These are phyloP conservation scores for Sugiyamaella floridensis DNA, from an alignment of 805 yeast species.

Conservation along the genomic window DNA sequence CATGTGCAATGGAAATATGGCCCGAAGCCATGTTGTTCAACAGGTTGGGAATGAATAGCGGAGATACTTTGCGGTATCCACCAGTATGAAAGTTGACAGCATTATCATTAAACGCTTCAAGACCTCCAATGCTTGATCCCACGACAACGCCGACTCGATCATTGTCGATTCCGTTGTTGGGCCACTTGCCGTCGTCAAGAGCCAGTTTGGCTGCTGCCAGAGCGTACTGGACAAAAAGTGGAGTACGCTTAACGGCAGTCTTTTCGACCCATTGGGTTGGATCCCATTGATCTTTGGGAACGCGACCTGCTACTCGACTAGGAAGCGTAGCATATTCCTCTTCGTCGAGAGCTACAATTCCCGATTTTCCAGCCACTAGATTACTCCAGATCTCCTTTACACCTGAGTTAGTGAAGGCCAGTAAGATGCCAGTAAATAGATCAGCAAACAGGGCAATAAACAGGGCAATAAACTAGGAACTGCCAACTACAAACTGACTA, in stretches of 20 bases:
- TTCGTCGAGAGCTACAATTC: slow-evolving; percentile 37
- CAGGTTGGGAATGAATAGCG: slow-evolving; percentile 77
- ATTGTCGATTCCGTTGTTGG: slow-evolving; percentile 28
- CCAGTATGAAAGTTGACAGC: slow-evolving; percentile 42
- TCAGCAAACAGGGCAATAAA: no score
- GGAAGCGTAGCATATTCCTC: slow-evolving; percentile 52
- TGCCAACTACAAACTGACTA: neutral
- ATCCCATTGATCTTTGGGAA: slow-evolving; percentile 49
- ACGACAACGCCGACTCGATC: slow-evolving; percentile 56
- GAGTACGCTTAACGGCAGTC: slow-evolving; percentile 52
- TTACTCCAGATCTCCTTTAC: slow-evolving; percentile 29
- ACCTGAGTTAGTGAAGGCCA: slow-evolving; percentile 41
- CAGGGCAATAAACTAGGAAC: no score
- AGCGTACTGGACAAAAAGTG: slow-evolving; percentile 72
- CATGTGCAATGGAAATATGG: slow-evolving; percentile 70
- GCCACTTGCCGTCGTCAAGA: slow-evolving; percentile 57
- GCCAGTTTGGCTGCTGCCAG: slow-evolving; percentile 75
- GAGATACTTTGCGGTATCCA: slow-evolving; percentile 70
- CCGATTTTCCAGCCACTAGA: slow-evolving; percentile 30
- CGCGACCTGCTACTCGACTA: slow-evolving; percentile 65
- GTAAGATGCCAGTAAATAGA: neutral
- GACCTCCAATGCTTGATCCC: slow-evolving; percentile 90
- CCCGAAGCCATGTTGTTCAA: slow-evolving; percentile 94
- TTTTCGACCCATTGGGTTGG: slow-evolving; percentile 43
- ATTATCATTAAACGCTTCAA: slow-evolving; percentile 64